A percentile compares a stretch with the other conserved stretches of the same genome.
Conservation (phyloP, 2,329 filamentous ascomycete species). For the Sclerotinia nivalis region DNA sequence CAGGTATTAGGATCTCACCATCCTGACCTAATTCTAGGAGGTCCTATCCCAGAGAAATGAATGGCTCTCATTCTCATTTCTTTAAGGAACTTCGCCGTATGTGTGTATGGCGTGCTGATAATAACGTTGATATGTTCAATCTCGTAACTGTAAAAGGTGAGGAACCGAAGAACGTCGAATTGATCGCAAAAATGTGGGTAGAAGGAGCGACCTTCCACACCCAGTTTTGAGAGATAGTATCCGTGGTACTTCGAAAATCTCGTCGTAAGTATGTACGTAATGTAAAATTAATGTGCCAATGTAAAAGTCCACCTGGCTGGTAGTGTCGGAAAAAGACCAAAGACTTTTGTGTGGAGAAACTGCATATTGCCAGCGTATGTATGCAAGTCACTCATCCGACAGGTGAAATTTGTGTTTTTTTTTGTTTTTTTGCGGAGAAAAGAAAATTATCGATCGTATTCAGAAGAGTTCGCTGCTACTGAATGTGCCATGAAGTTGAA, state of each 20-base stretch:
- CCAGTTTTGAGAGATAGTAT: background rate
- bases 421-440: background rate
- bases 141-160: background rate
- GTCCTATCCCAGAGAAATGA: background rate
- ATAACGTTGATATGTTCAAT: constrained; percentile 1
- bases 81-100: background rate
- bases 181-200: background rate
- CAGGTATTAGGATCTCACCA: background rate
- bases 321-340: background rate
- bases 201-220: background rate
- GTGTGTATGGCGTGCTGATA: background rate
- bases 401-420: background rate
- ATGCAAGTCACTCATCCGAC: background rate
- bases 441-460: background rate
- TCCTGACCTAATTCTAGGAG: background rate
- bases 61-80: background rate
- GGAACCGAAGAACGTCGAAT: background rate
- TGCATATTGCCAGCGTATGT: background rate
- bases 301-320: background rate
- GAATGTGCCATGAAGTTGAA: background rate
- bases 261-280: background rate
- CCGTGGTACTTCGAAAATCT: background rate
- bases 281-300: constrained; percentile 10
- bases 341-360: background rate
- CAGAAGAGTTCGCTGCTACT: background rate